Percentiles rank a stretch among this genome's conserved stretches.
Evolutionary conservation across 805 yeast genomes (phyloP).

Genomic region (Saccharomyces mikatae): DNA sequence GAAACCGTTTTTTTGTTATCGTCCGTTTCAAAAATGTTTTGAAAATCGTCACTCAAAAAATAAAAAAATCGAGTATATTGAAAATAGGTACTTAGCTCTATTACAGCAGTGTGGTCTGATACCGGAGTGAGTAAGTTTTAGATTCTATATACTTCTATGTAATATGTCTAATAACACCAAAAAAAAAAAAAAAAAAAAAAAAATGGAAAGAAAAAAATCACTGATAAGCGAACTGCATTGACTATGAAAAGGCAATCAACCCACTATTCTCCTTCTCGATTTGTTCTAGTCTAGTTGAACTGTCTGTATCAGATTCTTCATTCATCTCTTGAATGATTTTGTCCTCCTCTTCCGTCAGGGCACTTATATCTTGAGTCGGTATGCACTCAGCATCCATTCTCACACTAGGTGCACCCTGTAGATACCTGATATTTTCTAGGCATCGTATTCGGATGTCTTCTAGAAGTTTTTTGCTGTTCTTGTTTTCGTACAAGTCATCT

Average conservation of each 20-base stretch:
- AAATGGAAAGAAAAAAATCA: background rate
- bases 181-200: background rate
- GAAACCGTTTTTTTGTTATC: background rate
- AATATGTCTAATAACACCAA: background rate
- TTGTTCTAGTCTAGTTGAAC: constrained; percentile 27
- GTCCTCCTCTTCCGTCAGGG: constrained; percentile 37
- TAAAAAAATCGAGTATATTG: background rate
- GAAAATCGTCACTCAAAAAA: background rate
- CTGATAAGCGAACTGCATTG: background rate
- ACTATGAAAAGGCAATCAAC: constrained; percentile 26
- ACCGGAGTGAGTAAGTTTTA: background rate
- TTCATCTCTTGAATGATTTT: constrained; percentile 29
- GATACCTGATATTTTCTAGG: constrained; percentile 68
- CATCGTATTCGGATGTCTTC: constrained; percentile 71
- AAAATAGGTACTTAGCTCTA: too few relatives aligned
- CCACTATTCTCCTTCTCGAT: constrained; percentile 35
- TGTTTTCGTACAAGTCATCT: constrained; percentile 77
- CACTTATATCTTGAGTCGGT: constrained; percentile 44
- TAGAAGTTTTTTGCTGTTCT: constrained; percentile 72
- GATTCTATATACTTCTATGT: too few relatives aligned
- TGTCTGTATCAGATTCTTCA: constrained; percentile 27
- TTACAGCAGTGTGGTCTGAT: too few relatives aligned
- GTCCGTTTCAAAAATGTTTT: background rate
- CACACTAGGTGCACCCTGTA: constrained; percentile 92
- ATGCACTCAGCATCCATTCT: constrained; percentile 81